phyloP scores from a whole-genome alignment of 2,329 filamentous ascomycete species.

The Diaporthe sp. region DNA sequence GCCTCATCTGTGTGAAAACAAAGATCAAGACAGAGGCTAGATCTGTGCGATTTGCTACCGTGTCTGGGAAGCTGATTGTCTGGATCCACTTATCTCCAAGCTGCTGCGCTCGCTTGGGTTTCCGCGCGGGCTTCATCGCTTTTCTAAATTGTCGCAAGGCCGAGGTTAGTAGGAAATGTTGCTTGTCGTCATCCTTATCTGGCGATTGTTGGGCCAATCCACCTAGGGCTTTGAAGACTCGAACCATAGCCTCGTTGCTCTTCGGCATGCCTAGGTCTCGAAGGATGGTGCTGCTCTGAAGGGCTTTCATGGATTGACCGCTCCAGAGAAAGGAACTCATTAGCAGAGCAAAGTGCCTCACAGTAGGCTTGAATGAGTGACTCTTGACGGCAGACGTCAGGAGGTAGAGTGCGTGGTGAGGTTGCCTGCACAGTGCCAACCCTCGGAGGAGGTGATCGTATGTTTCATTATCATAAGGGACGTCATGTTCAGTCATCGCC shows the following conservation, averaged over 20 bases:
- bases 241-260: conserved; percentile 59
- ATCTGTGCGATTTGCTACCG: conserved; percentile 50
- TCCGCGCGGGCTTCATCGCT: conserved; percentile 46
- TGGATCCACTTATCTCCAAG: conserved; percentile 45
- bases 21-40: conserved; percentile 59
- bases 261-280: conserved; percentile 56
- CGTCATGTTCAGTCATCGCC: conserved; percentile 61
- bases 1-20: conserved; percentile 57
- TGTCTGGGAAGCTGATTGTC: conserved; percentile 41
- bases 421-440: conserved; percentile 63
- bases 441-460: conserved; percentile 65
- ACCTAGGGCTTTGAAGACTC: conserved; percentile 58
- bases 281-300: conserved; percentile 60
- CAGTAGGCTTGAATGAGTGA: conserved; percentile 59
- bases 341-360: conserved; percentile 66
- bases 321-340: conserved; percentile 65
- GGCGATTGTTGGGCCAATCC: conserved; percentile 31
- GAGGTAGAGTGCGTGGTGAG: conserved; percentile 64
- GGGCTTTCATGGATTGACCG: conserved; percentile 58
- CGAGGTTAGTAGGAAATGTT: conserved; percentile 49
- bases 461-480: conserved; percentile 65
- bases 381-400: conserved; percentile 60
- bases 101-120: not conserved
- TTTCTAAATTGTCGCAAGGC: conserved; percentile 54
- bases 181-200: conserved; percentile 35